These are phyloP conservation scores for Carex arenaria DNA, from an alignment of 202 grass and related monocot species.

Conservation along the genomic window DNA sequence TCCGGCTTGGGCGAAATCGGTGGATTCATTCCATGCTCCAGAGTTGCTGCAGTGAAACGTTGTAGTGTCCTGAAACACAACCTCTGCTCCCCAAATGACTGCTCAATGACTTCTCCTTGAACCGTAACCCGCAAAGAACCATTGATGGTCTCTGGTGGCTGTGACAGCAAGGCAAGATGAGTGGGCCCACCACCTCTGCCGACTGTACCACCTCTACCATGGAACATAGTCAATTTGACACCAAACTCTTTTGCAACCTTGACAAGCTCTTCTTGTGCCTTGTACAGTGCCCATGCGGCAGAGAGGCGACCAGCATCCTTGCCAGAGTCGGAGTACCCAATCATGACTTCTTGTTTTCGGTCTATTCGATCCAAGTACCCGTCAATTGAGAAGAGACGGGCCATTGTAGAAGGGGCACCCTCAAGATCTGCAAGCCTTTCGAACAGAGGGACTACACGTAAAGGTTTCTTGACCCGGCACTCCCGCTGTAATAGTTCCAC, in stretches of 20 bases:
- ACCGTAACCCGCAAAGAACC: conserved; percentile 80
- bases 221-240: conserved; percentile 83
- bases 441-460: conserved; percentile 72
- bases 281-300: conserved; percentile 76
- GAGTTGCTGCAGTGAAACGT: conserved; percentile 72
- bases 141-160: conserved; percentile 79
- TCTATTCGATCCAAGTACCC: conserved; percentile 61
- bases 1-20: conserved; percentile 69
- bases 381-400: conserved; percentile 56
- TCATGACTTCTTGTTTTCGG: conserved; percentile 86
- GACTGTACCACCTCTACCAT: conserved; percentile 71
- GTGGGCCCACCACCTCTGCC: conserved; percentile 73
- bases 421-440: conserved; percentile 75
- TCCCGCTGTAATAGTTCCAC: conserved; percentile 78
- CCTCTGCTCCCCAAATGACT: conserved; percentile 73
- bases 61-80: conserved; percentile 80
- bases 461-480: conserved; percentile 33
- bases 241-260: conserved; percentile 57
- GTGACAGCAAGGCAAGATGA: conserved; percentile 85
- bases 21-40: conserved; percentile 87
- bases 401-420: conserved; percentile 38
- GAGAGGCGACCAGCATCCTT: conserved; percentile 87
- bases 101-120: conserved; percentile 93
- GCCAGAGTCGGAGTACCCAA: conserved; percentile 89
- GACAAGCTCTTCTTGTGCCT: conserved; percentile 63